Evolutionary conservation across 331 rosid genomes (phyloP).

Genomic region (Telfairia occidentalis): DNA sequence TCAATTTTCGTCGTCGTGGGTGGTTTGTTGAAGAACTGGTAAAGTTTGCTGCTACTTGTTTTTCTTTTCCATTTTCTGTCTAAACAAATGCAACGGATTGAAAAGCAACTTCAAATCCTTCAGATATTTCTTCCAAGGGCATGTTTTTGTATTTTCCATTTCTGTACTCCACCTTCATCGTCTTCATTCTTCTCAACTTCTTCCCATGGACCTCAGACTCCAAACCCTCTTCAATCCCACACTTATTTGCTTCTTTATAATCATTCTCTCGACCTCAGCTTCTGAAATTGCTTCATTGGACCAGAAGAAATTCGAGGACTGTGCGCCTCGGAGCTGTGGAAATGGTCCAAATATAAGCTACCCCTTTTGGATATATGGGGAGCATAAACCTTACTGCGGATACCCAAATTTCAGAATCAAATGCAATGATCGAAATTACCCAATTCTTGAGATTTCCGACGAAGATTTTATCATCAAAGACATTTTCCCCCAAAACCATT

Average conservation of each 20-base stretch:
- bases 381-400: conserved; percentile 42
- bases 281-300: conserved; percentile 15
- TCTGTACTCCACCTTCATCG: not conserved
- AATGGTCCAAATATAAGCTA: conserved; percentile 33
- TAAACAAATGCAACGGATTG: not conserved
- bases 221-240: not conserved
- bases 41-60: not conserved
- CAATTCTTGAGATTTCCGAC: conserved; percentile 32
- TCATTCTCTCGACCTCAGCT: conserved; percentile 19
- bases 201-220: not conserved
- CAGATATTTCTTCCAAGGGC: not conserved
- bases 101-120: not conserved
- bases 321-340: conserved; percentile 43
- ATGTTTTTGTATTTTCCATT: not conserved
- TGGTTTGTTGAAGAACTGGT: conserved; percentile 1
- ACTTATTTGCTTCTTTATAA: not conserved
- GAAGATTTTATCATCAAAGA: conserved; percentile 29
- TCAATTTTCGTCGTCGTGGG: not conserved
- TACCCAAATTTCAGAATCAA: conserved; percentile 36
- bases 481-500: conserved; percentile 32
- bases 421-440: conserved; percentile 21
- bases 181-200: not conserved
- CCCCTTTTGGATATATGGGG: conserved; percentile 56
- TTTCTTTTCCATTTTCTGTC: not conserved
- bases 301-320: conserved; percentile 24